phyloP scores from a whole-genome alignment of 768 basidiomycete species.

The Suillus subalutaceus region DNA sequence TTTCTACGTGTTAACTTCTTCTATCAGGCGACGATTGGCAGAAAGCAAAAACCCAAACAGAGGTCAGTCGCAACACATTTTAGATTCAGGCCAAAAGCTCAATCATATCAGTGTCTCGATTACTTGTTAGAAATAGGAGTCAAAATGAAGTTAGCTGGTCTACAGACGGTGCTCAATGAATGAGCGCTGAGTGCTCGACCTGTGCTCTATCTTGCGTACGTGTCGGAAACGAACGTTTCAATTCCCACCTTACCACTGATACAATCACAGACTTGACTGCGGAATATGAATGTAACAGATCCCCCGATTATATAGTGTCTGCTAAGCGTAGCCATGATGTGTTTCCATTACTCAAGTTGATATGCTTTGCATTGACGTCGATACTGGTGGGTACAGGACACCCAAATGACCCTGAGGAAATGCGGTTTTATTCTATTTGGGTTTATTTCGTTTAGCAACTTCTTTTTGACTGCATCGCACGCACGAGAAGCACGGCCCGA shows the following conservation, averaged over 20 bases:
- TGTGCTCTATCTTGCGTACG: not conserved
- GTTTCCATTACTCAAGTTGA: not conserved
- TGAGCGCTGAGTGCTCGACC: conserved; percentile 14
- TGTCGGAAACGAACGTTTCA: not conserved
- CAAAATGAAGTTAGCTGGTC: conserved; percentile 71
- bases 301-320: not conserved
- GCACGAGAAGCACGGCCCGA: not conserved
- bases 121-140: conserved; percentile 90
- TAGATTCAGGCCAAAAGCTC: conserved; percentile 11
- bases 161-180: conserved; percentile 48
- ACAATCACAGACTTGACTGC: not conserved
- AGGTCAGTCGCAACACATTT: conserved; percentile 44
- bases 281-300: not conserved
- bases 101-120: conserved; percentile 69
- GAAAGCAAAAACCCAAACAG: conserved; percentile 87
- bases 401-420: too few relatives aligned
- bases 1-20: conserved; percentile 17
- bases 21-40: conserved; percentile 71
- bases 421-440: not conserved
- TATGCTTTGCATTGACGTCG: not conserved
- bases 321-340: not conserved
- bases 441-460: too few relatives aligned
- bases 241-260: not conserved
- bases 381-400: not conserved
- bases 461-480: not conserved